Base-by-base conservation (phyloP, 2,329 filamentous ascomycete species). In the Fusarium redolens region DNA sequence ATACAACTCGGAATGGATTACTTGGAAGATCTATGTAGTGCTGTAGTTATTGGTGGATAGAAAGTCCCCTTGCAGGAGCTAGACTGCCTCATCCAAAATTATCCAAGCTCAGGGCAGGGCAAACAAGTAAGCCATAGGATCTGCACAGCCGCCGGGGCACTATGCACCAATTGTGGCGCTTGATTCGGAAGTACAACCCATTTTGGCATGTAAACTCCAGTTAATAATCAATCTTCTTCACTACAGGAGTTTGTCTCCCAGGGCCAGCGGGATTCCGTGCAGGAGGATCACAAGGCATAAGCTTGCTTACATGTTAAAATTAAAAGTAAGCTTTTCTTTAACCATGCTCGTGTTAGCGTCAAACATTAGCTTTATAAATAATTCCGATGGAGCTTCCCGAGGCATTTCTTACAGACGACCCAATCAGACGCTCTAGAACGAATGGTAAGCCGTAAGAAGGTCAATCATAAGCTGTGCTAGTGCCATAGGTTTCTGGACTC, bases 21-120 rank as follows among this genome's bases (percentile, higher is more conserved):
- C 3, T 37, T 25, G 9, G 3, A n/a, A 15, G 18, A n/a, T 17
- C 3, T 5, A 2, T n/a, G 2, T 9, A 8, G 9, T 28, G 18
- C 30, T 17, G 6, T 11, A 9, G 13, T 12, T 11, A 20, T 38
- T 35, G 22, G 50, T 5, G 22, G 17, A 54, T n/a, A 12, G 14
- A n/a, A 9, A 7, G 3, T 30, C 3, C 13, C 6, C 13, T 20
- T 20, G 22, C 31, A 15, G 3, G 10, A 17, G 18, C 22, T 30
- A 30, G 10, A 54, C 22, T 38, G 13, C 18, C 50, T 38, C 9
- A 28, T 3, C 22, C 9, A 54, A n/a, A 38, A 28, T 38, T n/a
- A 38, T 37, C 22, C 18, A 54, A 38, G 35, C 35, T 28, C 35
- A 30, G 2, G 18, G 22, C 48, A 51, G n/a, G 31, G 48, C 12